A percentile compares a stretch with the other conserved stretches of the same genome.
Conservation (phyloP, 768 basidiomycete species). For the Leccinum pellstonianum region DNA sequence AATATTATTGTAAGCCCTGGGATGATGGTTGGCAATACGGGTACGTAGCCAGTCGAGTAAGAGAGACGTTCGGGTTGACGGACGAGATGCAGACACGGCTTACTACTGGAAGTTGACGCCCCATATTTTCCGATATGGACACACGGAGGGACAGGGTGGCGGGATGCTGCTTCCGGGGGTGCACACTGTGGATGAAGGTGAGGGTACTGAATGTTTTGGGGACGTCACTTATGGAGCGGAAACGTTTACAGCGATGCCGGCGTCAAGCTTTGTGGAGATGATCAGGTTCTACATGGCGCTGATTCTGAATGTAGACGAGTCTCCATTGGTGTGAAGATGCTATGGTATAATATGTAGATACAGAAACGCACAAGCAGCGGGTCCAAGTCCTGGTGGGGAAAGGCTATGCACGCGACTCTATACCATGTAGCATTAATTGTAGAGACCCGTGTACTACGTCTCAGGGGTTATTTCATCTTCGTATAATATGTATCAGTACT, state of each 20-base stretch:
- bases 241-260: slow-evolving; percentile 38
- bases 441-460: too few species aligned
- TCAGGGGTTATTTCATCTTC: too few species aligned
- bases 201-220: slow-evolving; percentile 16
- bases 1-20: slow-evolving; percentile 46
- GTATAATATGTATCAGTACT: too few species aligned
- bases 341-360: not conserved
- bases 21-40: slow-evolving; percentile 59
- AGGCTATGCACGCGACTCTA: too few species aligned
- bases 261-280: slow-evolving; percentile 57
- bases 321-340: slow-evolving; percentile 9
- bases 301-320: slow-evolving; percentile 69
- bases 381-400: too few species aligned
- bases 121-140: slow-evolving; percentile 71
- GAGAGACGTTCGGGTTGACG: not conserved
- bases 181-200: slow-evolving; percentile 77
- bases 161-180: slow-evolving; percentile 38
- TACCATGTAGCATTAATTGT: too few species aligned
- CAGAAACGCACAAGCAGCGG: too few species aligned
- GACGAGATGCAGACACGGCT: slow-evolving; percentile 35
- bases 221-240: not conserved
- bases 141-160: slow-evolving; percentile 32
- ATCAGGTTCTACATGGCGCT: slow-evolving; percentile 65
- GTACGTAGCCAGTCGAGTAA: slow-evolving; percentile 9
- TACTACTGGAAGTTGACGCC: slow-evolving; percentile 44